phyloP scores from a whole-genome alignment of 225 moss, liverwort and hornwort species.

The Rhytidiadelphus loreus region DNA sequence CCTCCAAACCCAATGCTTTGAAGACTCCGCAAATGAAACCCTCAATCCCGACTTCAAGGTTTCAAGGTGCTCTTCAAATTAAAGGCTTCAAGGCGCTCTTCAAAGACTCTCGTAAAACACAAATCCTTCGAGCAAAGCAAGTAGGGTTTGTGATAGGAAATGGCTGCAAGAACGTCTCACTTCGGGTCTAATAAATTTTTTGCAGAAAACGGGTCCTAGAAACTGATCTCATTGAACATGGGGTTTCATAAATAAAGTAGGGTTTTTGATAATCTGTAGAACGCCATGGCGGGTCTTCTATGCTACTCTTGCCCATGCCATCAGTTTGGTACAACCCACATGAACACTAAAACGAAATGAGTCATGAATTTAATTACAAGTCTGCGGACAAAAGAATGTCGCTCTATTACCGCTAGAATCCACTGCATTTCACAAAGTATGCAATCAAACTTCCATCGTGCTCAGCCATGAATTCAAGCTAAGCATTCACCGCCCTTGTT shows the following conservation, averaged over 20 bases:
- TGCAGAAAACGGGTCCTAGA: neutral
- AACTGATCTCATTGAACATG: neutral
- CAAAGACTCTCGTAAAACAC: neutral
- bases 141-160: neutral
- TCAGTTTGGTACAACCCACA: neutral
- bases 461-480: neutral
- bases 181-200: neutral
- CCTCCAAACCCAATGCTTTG: neutral
- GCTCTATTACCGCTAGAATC: neutral
- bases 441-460: neutral
- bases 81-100: neutral
- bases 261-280: neutral
- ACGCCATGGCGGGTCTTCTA: neutral
- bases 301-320: neutral
- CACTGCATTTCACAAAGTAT: neutral
- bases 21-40: neutral
- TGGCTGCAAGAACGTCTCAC: neutral
- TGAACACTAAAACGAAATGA: neutral
- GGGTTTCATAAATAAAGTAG: neutral
- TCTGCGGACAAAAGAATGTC: neutral
- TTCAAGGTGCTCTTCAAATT: neutral
- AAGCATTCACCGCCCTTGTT: neutral
- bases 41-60: neutral
- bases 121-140: neutral
- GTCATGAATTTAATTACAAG: neutral